phyloP scores from a whole-genome alignment of 2,329 filamentous ascomycete species.

The Hypoxylon sp. region DNA sequence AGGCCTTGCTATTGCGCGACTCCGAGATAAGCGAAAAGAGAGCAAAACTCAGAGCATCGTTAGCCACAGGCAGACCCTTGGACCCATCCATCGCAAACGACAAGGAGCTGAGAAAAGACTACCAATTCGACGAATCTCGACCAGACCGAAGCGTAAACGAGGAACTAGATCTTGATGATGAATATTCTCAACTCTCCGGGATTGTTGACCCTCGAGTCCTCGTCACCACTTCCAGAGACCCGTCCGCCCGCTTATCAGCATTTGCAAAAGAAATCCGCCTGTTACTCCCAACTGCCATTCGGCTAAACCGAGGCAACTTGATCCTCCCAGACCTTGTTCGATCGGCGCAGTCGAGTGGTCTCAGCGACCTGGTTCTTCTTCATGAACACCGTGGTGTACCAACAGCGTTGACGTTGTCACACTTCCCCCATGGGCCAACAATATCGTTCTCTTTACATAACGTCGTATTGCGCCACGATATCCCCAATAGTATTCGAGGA shows the following conservation, averaged over 20 bases:
- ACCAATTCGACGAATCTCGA: constrained; percentile 91
- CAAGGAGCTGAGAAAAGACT: constrained; percentile 85
- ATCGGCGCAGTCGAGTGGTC: constrained; percentile 83
- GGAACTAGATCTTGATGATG: constrained; percentile 84
- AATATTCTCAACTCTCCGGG: constrained; percentile 92
- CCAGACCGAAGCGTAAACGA: constrained; percentile 77
- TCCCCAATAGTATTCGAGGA: constrained; percentile 87
- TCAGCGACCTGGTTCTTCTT: constrained; percentile 88
- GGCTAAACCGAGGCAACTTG: constrained; percentile 91
- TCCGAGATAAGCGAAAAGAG: constrained; percentile 94
- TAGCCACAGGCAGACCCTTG: constrained; percentile 90
- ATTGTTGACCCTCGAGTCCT: constrained; percentile 90
- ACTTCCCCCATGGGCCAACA: constrained; percentile 85
- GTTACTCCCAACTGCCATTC: constrained; percentile 84
- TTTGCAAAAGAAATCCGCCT: constrained; percentile 94
- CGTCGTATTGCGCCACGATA: constrained; percentile 91
- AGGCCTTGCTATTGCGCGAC: constrained; percentile 87
- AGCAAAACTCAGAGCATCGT: constrained; percentile 85
- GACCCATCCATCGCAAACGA: constrained; percentile 89
- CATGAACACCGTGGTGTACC: constrained; percentile 95
- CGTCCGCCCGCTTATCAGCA: constrained; percentile 84
- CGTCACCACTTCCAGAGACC: constrained; percentile 91
- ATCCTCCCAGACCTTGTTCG: constrained; percentile 88
- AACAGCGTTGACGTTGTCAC: constrained; percentile 85
- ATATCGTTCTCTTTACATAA: constrained; percentile 92